These are phyloP conservation scores for Aquanectria penicillioides DNA, from an alignment of 2,329 filamentous ascomycete genomes.

Conservation along the genomic window DNA sequence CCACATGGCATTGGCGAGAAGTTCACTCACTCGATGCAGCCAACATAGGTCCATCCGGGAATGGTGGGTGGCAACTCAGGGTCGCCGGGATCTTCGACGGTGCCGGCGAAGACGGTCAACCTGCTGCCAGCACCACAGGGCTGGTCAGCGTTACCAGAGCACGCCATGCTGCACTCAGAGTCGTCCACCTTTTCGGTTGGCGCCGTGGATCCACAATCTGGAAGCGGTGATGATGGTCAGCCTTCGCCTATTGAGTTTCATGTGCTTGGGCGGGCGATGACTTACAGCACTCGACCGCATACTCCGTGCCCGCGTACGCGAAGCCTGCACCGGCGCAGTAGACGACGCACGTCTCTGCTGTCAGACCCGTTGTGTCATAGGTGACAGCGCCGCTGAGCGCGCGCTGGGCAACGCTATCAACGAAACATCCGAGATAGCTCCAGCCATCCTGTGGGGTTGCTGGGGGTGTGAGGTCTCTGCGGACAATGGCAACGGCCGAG, in stretches of 20 bases:
- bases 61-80: constrained; percentile 16
- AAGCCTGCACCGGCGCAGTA: constrained; percentile 56
- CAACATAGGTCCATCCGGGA: constrained; percentile 8
- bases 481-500: constrained; percentile 33
- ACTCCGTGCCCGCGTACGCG: constrained; percentile 60
- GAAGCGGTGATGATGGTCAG: constrained; percentile 16
- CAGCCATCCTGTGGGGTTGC: constrained; percentile 30
- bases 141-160: constrained; percentile 58
- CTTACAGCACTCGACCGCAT: constrained; percentile 58
- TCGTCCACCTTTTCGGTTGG: constrained; percentile 49
- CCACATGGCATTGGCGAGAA: not conserved
- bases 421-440: constrained; percentile 38
- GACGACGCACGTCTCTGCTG: constrained; percentile 55
- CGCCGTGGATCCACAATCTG: constrained; percentile 50
- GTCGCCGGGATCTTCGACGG: not conserved
- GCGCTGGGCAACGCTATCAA: constrained; percentile 35
- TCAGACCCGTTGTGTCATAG: constrained; percentile 43
- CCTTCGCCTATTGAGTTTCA: not conserved
- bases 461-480: constrained; percentile 35
- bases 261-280: not conserved
- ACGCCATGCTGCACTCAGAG: constrained; percentile 57
- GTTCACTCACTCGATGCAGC: constrained; percentile 17
- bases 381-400: constrained; percentile 33
- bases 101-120: constrained; percentile 48
- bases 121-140: constrained; percentile 61